Evolutionary conservation across 2,329 filamentous ascomycete species (phyloP).

Genomic region (Calonectria pseudoreteaudii): DNA sequence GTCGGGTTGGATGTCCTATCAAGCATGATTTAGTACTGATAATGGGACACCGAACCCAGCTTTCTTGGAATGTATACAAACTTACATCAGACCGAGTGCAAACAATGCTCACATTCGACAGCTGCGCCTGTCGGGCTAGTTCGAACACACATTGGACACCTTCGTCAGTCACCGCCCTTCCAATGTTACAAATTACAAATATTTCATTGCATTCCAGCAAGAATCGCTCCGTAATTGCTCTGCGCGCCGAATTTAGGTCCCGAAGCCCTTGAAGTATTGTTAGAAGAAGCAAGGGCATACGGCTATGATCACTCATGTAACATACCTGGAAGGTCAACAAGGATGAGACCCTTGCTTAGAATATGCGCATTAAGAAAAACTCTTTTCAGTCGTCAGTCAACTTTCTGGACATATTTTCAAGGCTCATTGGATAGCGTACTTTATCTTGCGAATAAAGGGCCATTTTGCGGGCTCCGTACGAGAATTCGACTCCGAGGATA

Average conservation of each 20-base stretch:
- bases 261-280: constrained; percentile 52
- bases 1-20: constrained; percentile 47
- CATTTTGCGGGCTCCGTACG: constrained; percentile 46
- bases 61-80: rapidly evolving
- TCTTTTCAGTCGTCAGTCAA: constrained; percentile 46
- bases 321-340: constrained; percentile 62
- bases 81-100: constrained; percentile 57
- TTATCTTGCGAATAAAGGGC: constrained; percentile 59
- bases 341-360: constrained; percentile 58
- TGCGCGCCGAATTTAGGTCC: constrained; percentile 58
- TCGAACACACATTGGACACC: constrained; percentile 56
- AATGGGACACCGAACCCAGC: too few relatives aligned
- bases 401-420: background rate
- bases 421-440: constrained; percentile 41
- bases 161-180: constrained; percentile 54
- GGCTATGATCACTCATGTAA: background rate
- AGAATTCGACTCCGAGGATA: constrained; percentile 51
- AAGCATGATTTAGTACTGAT: background rate
- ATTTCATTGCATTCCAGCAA: constrained; percentile 59
- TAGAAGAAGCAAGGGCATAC: background rate
- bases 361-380: constrained; percentile 59
- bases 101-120: constrained; percentile 57
- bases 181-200: constrained; percentile 57
- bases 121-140: constrained; percentile 49
- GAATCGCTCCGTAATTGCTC: constrained; percentile 58